Conservation (phyloP, 2,329 filamentous ascomycete genomes). For the Pyrenochaeta sp. region DNA sequence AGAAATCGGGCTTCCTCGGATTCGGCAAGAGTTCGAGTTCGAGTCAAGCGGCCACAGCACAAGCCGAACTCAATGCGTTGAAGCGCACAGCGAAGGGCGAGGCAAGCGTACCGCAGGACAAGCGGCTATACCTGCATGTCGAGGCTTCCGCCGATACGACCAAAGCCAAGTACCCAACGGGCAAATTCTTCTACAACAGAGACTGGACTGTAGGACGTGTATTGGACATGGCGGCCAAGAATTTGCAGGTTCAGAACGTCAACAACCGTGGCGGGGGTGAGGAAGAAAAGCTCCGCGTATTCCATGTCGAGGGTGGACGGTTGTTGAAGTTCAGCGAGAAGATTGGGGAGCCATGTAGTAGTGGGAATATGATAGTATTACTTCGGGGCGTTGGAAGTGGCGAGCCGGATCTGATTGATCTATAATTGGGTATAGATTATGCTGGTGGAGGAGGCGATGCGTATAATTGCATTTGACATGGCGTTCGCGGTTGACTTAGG, state of each 20-base stretch:
- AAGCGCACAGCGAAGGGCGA: slow-evolving; percentile 93
- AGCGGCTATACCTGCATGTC: slow-evolving; percentile 88
- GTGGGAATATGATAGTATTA: slow-evolving; percentile 89
- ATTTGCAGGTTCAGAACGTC: slow-evolving; percentile 80
- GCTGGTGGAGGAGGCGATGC: not conserved
- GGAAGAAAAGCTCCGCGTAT: slow-evolving; percentile 82
- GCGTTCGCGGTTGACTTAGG: slow-evolving; percentile 1
- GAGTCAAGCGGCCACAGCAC: slow-evolving; percentile 64
- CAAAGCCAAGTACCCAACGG: slow-evolving; percentile 78
- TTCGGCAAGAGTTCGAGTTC: slow-evolving; percentile 31
- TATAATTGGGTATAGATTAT: slow-evolving; percentile 23
- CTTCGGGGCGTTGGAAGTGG: slow-evolving; percentile 86
- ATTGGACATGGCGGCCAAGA: slow-evolving; percentile 78
- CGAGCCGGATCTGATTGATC: slow-evolving; percentile 73
- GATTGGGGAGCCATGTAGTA: slow-evolving; percentile 75
- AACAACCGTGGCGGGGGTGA: slow-evolving; percentile 82
- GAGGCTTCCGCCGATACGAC: slow-evolving; percentile 90
- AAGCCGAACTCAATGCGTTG: slow-evolving; percentile 76
- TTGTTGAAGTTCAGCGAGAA: slow-evolving; percentile 89
- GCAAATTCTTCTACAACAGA: slow-evolving; percentile 59
- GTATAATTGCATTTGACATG: not conserved
- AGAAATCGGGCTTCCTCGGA: slow-evolving; percentile 37
- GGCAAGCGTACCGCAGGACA: slow-evolving; percentile 78
- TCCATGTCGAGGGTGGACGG: slow-evolving; percentile 89
- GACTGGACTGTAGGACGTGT: slow-evolving; percentile 92